Evolutionary conservation across 331 rosid species (phyloP).

Genomic region (Phaseolus coccineus): DNA sequence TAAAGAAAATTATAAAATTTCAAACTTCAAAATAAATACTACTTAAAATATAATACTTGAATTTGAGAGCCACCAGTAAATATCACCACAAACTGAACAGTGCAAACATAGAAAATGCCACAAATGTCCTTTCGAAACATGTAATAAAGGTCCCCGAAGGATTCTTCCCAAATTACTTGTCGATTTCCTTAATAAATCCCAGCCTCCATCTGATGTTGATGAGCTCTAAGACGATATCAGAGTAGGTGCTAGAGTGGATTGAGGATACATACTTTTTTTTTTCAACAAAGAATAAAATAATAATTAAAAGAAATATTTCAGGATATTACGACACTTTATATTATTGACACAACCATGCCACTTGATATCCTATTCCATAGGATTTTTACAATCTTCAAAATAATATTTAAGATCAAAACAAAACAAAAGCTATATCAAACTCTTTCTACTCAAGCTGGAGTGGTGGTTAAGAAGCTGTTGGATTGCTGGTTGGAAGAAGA

Average conservation of each 20-base stretch:
- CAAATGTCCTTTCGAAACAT: slow-evolving; percentile 78
- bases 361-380: too few relatives aligned
- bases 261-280: slow-evolving; percentile 63
- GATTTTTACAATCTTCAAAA: too few relatives aligned
- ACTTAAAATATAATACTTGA: too few relatives aligned
- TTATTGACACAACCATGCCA: too few relatives aligned
- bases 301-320: slow-evolving; percentile 22
- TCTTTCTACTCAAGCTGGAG: too few relatives aligned
- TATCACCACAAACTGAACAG: slow-evolving; percentile 88
- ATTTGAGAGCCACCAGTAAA: slow-evolving; percentile 56
- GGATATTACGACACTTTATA: not conserved
- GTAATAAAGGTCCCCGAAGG: slow-evolving; percentile 87
- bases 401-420: too few relatives aligned
- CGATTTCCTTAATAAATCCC: slow-evolving; percentile 78
- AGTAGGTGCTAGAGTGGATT: slow-evolving; percentile 78
- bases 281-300: not conserved
- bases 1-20: too few relatives aligned
- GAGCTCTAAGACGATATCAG: slow-evolving; percentile 74
- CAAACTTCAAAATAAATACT: too few relatives aligned
- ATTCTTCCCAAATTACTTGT: slow-evolving; percentile 83
- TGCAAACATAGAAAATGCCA: slow-evolving; percentile 86
- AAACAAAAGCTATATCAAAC: too few relatives aligned
- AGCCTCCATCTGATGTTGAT: slow-evolving; percentile 71
- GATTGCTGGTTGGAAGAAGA: too few relatives aligned
- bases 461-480: too few relatives aligned